phyloP scores from a whole-genome alignment of 1,284 basidiomycete genomes.

The Trichosporon coremiiforme region DNA sequence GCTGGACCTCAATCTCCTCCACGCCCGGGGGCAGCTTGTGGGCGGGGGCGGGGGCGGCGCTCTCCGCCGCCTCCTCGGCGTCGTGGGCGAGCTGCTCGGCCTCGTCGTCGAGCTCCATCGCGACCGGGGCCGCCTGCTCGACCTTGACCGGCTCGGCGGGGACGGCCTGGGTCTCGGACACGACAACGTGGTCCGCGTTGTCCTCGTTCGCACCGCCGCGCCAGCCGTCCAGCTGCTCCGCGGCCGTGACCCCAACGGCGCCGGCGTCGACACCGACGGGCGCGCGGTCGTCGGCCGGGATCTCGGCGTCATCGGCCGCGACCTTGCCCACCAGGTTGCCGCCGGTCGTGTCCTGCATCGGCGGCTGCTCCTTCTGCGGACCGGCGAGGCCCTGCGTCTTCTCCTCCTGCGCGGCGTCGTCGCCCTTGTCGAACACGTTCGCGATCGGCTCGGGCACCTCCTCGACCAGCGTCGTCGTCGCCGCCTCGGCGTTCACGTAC shows the following conservation, averaged over 20 bases:
- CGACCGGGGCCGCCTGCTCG: conserved; percentile 19
- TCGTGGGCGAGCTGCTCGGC: conserved; percentile 44
- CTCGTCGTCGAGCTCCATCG: conserved; percentile 50
- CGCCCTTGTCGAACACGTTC: conserved; percentile 52
- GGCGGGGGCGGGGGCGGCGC: neutral
- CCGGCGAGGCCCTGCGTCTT: conserved; percentile 50
- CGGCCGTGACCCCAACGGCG: conserved; percentile 48
- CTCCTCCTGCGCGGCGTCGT: conserved; percentile 47
- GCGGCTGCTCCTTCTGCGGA: conserved; percentile 41
- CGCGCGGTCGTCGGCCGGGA: conserved; percentile 48
- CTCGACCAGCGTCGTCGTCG: conserved; percentile 42
- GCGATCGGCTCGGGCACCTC: conserved; percentile 54
- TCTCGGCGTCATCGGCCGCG: conserved; percentile 25
- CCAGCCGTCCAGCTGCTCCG: conserved; percentile 51
- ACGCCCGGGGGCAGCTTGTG: neutral
- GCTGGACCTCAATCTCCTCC: neutral
- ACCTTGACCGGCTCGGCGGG: conserved; percentile 10
- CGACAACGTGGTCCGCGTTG: conserved; percentile 20
- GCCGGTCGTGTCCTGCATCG: conserved; percentile 48
- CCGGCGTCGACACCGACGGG: conserved; percentile 56
- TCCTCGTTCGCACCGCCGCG: conserved; percentile 56
- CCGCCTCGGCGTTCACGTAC: conserved; percentile 34
- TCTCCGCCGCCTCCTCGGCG: conserved; percentile 27
- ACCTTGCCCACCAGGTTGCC: conserved; percentile 20
- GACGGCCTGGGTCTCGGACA: neutral